A percentile compares a stretch with the other conserved stretches of the same genome.
phyloP scores from a whole-genome alignment of 768 basidiomycete species.

The Trametes villosa region DNA sequence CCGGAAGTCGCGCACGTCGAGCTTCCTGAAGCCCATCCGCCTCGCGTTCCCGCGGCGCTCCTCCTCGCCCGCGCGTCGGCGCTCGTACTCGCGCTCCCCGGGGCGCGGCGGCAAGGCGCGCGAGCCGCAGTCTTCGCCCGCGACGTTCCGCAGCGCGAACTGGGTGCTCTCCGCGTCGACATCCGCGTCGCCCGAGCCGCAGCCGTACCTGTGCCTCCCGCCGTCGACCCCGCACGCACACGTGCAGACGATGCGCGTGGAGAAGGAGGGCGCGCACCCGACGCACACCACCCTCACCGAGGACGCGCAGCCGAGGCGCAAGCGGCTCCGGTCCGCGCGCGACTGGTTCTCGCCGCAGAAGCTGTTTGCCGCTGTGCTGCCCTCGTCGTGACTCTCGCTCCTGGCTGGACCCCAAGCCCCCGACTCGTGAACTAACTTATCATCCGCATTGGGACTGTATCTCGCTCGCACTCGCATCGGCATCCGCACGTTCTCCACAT shows the following conservation, averaged over 20 bases:
- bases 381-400: constrained; percentile 29
- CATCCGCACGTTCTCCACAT: constrained; percentile 1
- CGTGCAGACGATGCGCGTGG: constrained; percentile 4
- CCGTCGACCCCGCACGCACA: constrained; percentile 10
- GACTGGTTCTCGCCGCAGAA: constrained; percentile 41
- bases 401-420: constrained; percentile 10
- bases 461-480: constrained; percentile 13
- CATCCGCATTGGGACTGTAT: constrained; percentile 3
- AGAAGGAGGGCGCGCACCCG: constrained; percentile 21
- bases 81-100: constrained; percentile 25
- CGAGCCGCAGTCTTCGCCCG: constrained; percentile 20
- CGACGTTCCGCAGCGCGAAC: constrained; percentile 18
- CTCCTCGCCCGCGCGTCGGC: constrained; percentile 24
- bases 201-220: constrained; percentile 30
- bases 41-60: constrained; percentile 37
- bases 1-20: constrained; percentile 31
- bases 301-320: constrained; percentile 35
- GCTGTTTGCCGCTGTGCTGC: constrained; percentile 37
- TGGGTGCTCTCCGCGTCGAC: constrained; percentile 29
- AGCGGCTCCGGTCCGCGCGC: constrained; percentile 37
- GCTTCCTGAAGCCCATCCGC: constrained; percentile 39
- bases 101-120: constrained; percentile 22
- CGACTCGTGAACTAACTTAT: constrained; percentile 18
- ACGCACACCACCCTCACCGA: constrained; percentile 27
- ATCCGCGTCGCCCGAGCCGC: constrained; percentile 25